Evolutionary conservation across 352 stramenopile genomes (phyloP).

Genomic region (Pythium folliculosum): DNA sequence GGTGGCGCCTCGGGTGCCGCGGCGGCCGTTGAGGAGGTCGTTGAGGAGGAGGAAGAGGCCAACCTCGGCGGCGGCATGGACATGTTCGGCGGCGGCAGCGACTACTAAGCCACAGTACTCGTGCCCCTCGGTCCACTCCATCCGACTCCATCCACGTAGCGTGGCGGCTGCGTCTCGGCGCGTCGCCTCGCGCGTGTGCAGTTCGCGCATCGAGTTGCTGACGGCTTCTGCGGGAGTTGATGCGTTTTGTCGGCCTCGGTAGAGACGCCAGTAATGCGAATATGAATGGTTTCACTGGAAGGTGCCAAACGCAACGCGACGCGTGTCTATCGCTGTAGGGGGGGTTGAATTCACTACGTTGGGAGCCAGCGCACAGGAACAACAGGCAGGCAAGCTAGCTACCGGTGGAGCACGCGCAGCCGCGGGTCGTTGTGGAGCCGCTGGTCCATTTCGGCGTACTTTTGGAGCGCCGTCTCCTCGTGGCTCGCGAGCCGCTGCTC

Average conservation of each 20-base stretch:
- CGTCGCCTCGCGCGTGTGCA: constrained; percentile 4
- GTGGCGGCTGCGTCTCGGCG: not conserved
- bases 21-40: constrained; percentile 57
- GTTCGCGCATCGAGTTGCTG: constrained; percentile 20
- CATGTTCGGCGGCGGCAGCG: constrained; percentile 85
- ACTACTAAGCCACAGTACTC: constrained; percentile 66
- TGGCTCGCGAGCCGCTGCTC: constrained; percentile 92
- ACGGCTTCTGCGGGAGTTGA: constrained; percentile 1
- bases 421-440: constrained; percentile 87
- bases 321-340: not conserved
- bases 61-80: constrained; percentile 81
- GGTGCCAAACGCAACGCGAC: constrained; percentile 8
- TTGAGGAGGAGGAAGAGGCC: constrained; percentile 87
- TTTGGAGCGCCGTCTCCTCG: constrained; percentile 92
- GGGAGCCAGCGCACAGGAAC: not conserved
- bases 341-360: not conserved
- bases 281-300: constrained; percentile 77
- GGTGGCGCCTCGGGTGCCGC: constrained; percentile 46
- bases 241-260: not conserved
- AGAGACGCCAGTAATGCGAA: constrained; percentile 56
- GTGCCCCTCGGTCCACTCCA: constrained; percentile 4
- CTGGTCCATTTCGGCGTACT: constrained; percentile 94
- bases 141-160: constrained; percentile 13
- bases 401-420: constrained; percentile 73
- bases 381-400: constrained; percentile 15